phyloP scores from a whole-genome alignment of 2,329 filamentous ascomycete species.

The Colletotrichum brevisporum region DNA sequence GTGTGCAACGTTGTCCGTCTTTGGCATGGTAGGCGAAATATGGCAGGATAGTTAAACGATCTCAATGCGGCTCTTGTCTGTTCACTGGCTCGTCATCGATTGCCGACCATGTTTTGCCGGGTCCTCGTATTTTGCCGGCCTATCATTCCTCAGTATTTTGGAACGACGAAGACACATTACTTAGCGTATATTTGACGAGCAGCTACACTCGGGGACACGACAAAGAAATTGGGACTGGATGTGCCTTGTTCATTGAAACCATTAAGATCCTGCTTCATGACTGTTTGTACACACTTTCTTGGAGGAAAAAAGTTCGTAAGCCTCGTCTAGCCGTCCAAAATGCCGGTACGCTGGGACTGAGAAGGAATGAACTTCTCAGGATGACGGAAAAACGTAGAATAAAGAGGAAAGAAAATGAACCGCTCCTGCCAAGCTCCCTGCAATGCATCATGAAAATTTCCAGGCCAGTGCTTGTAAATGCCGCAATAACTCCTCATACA shows the following conservation, averaged over 20 bases:
- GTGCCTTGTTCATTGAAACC: constrained; percentile 15
- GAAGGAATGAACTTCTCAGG: background rate
- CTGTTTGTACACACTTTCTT: constrained; percentile 9
- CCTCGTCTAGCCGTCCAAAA: constrained; percentile 25
- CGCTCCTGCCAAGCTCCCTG: constrained; percentile 36
- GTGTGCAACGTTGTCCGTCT: no score
- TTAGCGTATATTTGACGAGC: background rate
- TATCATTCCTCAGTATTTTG: no score
- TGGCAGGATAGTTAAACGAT: no score
- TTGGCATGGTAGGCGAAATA: no score
- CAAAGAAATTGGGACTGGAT: background rate
- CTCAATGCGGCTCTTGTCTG: no score
- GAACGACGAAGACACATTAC: no score
- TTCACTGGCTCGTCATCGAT: no score
- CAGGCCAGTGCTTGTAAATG: constrained; percentile 39
- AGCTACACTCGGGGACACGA: no score
- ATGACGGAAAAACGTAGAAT: background rate
- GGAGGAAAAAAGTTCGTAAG: constrained; percentile 14
- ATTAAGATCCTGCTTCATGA: background rate
- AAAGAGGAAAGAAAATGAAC: constrained; percentile 11
- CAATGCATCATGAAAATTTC: constrained; percentile 40
- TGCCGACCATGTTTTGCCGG: no score
- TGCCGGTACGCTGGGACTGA: constrained; percentile 19
- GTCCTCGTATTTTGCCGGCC: no score
- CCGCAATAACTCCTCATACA: constrained; percentile 35